phyloP scores from a whole-genome alignment of 2,329 filamentous ascomycete species.

The Chaetomiaceae sp. region DNA sequence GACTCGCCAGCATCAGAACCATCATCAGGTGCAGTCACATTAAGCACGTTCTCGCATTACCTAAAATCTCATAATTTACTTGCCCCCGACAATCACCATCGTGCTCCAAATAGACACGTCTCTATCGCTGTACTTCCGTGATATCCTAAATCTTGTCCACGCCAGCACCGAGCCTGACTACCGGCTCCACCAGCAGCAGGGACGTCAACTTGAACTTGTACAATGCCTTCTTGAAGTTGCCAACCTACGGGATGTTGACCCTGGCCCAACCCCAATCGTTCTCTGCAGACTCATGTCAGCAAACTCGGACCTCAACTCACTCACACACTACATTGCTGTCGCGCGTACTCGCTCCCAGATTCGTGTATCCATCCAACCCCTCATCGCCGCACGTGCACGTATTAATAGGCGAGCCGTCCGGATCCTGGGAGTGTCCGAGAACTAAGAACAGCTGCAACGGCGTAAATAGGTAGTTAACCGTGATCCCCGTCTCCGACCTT shows the following conservation, averaged over 20 bases:
- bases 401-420: constrained; percentile 49
- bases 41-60: too few species aligned
- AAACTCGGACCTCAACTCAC: neutral
- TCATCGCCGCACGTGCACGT: constrained; percentile 48
- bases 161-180: constrained; percentile 42
- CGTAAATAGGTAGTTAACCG: too few species aligned
- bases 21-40: too few species aligned
- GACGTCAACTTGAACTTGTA: constrained; percentile 47
- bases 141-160: constrained; percentile 40
- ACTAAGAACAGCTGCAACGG: too few species aligned
- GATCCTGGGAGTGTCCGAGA: too few species aligned
- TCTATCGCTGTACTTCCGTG: too few species aligned
- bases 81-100: too few species aligned
- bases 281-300: constrained; percentile 23
- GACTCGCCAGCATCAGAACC: too few species aligned
- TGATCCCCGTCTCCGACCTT: too few species aligned
- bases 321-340: neutral
- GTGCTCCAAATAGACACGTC: too few species aligned
- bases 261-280: constrained; percentile 45
- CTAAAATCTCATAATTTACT: too few species aligned
- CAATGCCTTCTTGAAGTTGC: constrained; percentile 43
- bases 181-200: constrained; percentile 36
- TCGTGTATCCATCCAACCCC: constrained; percentile 51
- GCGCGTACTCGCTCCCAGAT: constrained; percentile 46
- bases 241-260: constrained; percentile 49